These are phyloP conservation scores for Diacronema lutheri DNA, from an alignment of 78 protist species.

Conservation along the genomic window DNA sequence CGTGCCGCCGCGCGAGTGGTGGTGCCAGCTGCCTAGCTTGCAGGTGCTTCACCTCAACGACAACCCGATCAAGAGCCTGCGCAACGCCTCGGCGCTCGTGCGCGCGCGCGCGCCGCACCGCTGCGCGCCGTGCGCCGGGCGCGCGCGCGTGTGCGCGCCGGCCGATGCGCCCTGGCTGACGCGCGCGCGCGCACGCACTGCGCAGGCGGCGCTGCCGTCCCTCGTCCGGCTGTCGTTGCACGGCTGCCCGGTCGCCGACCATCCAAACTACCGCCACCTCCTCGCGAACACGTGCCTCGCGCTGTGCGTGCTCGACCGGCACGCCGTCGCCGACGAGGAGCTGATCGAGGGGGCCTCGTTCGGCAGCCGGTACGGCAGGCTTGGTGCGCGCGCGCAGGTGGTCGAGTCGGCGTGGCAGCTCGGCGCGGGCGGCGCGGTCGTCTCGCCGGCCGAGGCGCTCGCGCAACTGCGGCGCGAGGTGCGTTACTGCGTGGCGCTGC, in stretches of 20 bases:
- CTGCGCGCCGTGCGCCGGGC: too few species aligned
- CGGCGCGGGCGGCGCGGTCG: too few species aligned
- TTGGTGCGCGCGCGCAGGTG: too few species aligned
- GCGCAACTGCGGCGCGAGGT: too few species aligned
- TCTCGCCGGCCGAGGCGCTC: too few species aligned
- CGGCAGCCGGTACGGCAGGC: too few species aligned
- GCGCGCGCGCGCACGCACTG: neutral
- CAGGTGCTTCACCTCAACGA: neutral
- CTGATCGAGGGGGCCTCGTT: neutral
- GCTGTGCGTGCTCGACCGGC: neutral
- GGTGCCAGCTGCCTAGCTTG: neutral
- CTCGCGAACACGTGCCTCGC: neutral
- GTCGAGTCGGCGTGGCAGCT: too few species aligned
- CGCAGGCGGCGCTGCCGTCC: neutral
- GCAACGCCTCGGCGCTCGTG: too few species aligned
- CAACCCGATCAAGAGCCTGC: neutral
- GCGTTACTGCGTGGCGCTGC: too few species aligned
- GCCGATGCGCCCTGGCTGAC: neutral
- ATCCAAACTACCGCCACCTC: neutral
- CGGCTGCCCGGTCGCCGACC: neutral
- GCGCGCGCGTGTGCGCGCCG: too few species aligned
- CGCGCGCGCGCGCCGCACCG: too few species aligned
- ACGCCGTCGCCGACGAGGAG: neutral
- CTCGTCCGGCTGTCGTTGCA: neutral
- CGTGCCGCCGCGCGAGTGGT: neutral